These are phyloP conservation scores for Cordyceps cateniannulata DNA, from an alignment of 2,329 filamentous ascomycete genomes.

Conservation along the genomic window DNA sequence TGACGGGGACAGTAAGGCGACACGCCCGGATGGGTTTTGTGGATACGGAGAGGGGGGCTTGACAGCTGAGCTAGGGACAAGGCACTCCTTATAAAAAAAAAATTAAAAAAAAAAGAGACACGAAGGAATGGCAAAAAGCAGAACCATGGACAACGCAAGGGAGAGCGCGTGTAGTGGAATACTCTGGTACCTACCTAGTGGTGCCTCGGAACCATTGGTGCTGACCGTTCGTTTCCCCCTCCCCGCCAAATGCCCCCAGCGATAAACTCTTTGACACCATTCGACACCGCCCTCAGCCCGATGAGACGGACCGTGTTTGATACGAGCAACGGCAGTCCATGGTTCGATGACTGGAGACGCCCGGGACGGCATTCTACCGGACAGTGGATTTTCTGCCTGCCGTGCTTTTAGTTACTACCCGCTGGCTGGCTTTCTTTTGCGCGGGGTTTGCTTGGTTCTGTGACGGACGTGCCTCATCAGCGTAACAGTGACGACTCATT, in stretches of 20 bases:
- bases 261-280: too few species aligned
- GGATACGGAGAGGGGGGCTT: neutral
- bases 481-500: neutral
- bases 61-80: neutral
- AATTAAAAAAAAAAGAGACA: neutral
- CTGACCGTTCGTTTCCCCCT: too few species aligned
- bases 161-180: too few species aligned
- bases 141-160: neutral
- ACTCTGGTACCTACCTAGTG: too few species aligned
- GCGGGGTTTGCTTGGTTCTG: neutral
- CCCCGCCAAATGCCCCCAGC: too few species aligned
- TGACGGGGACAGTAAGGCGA: neutral
- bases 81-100: neutral
- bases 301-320: neutral
- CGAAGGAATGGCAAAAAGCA: neutral
- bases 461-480: constrained; percentile 2
- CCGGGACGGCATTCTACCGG: neutral
- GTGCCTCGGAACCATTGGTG: too few species aligned
- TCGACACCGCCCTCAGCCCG: neutral
- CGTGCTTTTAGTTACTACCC: too few species aligned
- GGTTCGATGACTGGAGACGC: too few species aligned
- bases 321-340: neutral
- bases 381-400: neutral
- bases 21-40: neutral
- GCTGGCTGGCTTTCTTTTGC: neutral